Conservation (phyloP, 2,329 filamentous ascomycete species). For the Aureobasidium sp. region DNA sequence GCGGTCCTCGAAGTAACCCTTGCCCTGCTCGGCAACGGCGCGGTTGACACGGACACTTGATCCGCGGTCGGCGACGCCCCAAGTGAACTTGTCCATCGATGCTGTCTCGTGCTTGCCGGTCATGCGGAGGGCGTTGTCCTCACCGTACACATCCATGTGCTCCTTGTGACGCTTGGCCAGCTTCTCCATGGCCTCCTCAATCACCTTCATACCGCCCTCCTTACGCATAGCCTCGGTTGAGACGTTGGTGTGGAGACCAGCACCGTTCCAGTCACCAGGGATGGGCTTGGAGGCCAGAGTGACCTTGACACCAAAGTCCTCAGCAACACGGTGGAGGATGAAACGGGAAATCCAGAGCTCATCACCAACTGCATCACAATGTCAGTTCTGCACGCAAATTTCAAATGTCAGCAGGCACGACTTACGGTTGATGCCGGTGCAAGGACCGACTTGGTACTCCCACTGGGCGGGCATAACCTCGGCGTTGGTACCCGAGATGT, state of each 20-base stretch:
- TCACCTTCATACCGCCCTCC: conserved; percentile 91
- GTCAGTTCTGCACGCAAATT: background rate
- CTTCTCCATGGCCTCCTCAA: conserved; percentile 66
- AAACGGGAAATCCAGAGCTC: conserved; percentile 92
- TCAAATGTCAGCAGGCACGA: conserved; percentile 20
- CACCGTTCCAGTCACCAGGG: conserved; percentile 93
- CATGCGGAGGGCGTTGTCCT: conserved; percentile 90
- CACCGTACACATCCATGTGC: conserved; percentile 82
- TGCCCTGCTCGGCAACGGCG: conserved; percentile 76
- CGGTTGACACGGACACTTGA: conserved; percentile 89
- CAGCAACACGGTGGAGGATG: conserved; percentile 82
- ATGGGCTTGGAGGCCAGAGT: conserved; percentile 96
- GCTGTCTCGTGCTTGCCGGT: conserved; percentile 94
- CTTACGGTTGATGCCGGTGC: conserved; percentile 73
- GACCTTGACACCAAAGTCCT: conserved; percentile 95
- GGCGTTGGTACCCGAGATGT: conserved; percentile 97
- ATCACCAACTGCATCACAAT: conserved; percentile 65
- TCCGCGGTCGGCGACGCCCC: conserved; percentile 92
- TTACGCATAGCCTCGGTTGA: conserved; percentile 81
- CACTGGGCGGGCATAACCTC: conserved; percentile 98
- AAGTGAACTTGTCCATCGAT: conserved; percentile 86
- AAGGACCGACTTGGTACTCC: conserved; percentile 96
- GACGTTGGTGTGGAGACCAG: conserved; percentile 90
- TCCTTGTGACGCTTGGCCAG: conserved; percentile 44
- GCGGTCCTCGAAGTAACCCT: conserved; percentile 80